Base-by-base conservation (phyloP, 2,329 filamentous ascomycete genomes). In the Trichoderma sp. region DNA sequence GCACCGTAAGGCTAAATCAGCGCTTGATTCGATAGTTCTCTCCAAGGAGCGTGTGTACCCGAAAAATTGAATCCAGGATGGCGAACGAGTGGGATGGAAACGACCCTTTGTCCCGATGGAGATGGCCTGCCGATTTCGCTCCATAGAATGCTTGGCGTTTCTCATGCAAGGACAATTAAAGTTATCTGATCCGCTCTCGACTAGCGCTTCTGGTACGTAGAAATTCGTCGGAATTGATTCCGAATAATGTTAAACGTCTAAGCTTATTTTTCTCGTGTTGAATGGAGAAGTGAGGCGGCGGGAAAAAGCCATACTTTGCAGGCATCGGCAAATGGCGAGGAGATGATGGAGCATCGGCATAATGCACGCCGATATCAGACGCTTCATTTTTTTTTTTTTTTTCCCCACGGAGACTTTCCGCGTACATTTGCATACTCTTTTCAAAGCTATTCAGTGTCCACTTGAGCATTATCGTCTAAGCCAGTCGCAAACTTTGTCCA, bases 121-220 rank as follows among this genome's bases (percentile, higher is more conserved):
- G 63, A 49, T 31, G 29, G 10, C 24, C 16, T 49, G 40, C 53
- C 55, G 55, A 59, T 33, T 55, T 67, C 55, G 63, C 63, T 49
- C 63, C 29, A 59, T 58, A 11, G 14, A 58, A 33, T 13, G 35
- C 53, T 55, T 67, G 63, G 63, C 40, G 19, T 43, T 43, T 43
- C 2, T 57, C 24, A 56, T 43, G 56, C 35, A 55, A 58, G 49
- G 21, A n/a, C 24, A 3, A 67, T 58, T 67, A 58, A 59, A 67
- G 63, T 67, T 67, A 67, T 67, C 63, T 49, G 63, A 67, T 67
- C 63, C 63, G 55, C 16, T 37, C 2, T 1, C 37, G 14, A 29
- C 52, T 59, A 29, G 52, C 40, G 16, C 37, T 4, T 21, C 19
- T 37, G n/a, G 56, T 24, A 14, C 5, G 8, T 16, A 16, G 6